Evolutionary conservation across 495 filamentous ascomycete species (phyloP).

Genomic region (Aspergillus ellipticus): DNA sequence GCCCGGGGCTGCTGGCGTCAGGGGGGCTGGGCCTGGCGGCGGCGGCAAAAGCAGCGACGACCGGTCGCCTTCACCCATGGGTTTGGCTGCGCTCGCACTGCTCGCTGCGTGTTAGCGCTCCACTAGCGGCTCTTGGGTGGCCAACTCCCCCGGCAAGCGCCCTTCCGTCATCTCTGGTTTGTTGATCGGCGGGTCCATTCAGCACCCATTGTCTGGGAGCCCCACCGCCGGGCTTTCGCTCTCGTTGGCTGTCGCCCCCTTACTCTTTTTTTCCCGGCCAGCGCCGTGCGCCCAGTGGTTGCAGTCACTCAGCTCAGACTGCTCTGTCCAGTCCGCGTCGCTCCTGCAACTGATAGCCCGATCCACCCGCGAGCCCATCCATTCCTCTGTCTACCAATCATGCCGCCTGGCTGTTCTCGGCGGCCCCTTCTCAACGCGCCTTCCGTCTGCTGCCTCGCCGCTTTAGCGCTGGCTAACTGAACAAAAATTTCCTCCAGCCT

Average conservation of each 20-base stretch:
- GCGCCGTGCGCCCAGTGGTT: slow-evolving; percentile 35
- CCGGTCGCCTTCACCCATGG: slow-evolving; percentile 33
- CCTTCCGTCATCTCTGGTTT: slow-evolving; percentile 17
- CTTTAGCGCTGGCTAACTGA: slow-evolving; percentile 42
- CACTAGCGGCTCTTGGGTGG: slow-evolving; percentile 27
- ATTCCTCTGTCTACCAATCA: slow-evolving; percentile 31
- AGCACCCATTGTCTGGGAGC: slow-evolving; percentile 16
- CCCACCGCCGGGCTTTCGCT: slow-evolving; percentile 13
- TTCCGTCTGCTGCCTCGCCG: slow-evolving; percentile 27
- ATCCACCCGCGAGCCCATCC: slow-evolving; percentile 12
- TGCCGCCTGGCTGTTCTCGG: slow-evolving; percentile 19
- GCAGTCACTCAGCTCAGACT: slow-evolving; percentile 24
- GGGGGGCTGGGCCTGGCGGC: slow-evolving; percentile 33
- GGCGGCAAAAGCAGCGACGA: slow-evolving; percentile 44
- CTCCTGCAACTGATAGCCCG: slow-evolving; percentile 33
- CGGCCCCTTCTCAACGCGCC: slow-evolving; percentile 32
- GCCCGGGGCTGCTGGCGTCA: slow-evolving; percentile 26
- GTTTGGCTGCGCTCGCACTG: slow-evolving; percentile 26
- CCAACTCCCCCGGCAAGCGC: slow-evolving; percentile 21
- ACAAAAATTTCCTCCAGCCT: slow-evolving; percentile 31
- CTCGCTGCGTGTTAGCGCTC: slow-evolving; percentile 10
- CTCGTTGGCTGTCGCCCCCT: slow-evolving; percentile 31
- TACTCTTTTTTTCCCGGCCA: slow-evolving; percentile 22
- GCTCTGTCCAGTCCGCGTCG: slow-evolving; percentile 25
- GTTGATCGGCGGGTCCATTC: slow-evolving; percentile 19